Conservation (phyloP, 73 alveolate species). For the Tetrahymena elliotti region DNA sequence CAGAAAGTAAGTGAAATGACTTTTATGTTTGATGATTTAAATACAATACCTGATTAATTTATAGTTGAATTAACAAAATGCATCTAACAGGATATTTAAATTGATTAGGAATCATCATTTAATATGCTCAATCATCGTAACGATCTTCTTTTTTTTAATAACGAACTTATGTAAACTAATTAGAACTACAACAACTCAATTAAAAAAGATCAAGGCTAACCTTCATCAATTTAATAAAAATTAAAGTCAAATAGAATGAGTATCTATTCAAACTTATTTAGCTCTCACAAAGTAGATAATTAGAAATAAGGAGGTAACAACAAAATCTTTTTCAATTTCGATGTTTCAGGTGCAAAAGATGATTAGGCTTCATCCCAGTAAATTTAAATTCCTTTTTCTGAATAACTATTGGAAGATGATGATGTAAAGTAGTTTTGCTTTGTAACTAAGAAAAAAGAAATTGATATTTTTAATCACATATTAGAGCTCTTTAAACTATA, state of each 20-base stretch:
- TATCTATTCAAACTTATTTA: not conserved
- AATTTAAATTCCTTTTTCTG: not conserved
- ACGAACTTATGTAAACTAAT: not conserved
- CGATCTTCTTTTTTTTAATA: not conserved
- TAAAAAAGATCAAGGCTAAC: not conserved
- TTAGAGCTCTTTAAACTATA: not conserved
- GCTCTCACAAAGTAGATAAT: not conserved
- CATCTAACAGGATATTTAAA: not conserved
- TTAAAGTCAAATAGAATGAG: not conserved
- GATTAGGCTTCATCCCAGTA: not conserved
- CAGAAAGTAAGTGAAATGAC: not conserved
- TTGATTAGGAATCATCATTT: not conserved
- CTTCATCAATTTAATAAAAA: not conserved
- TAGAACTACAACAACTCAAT: not conserved
- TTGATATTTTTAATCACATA: not conserved
- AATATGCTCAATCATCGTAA: not conserved
- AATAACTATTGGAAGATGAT: not conserved
- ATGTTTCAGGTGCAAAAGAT: not conserved
- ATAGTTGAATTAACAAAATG: not conserved
- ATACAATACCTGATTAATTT: not conserved
- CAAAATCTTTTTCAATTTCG: not conserved
- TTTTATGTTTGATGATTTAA: not conserved
- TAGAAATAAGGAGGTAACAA: not conserved
- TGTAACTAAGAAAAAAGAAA: not conserved
- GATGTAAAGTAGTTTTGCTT: not conserved